Evolutionary conservation across 257 asterid species (phyloP), one percentile per base, ranked within the genome.

Genomic region (Solanum corneliomulleri): DNA sequence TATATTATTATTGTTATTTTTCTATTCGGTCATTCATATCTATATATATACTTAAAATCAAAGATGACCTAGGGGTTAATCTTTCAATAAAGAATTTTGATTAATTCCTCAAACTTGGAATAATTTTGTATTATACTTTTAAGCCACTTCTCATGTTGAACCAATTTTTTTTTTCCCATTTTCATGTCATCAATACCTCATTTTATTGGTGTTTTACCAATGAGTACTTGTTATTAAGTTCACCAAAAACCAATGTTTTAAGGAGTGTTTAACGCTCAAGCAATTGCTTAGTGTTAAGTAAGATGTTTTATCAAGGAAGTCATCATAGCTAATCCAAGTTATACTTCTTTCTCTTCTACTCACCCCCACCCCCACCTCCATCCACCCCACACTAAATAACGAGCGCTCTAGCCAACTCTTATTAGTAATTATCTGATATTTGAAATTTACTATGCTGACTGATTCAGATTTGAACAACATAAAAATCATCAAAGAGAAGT

Each of bases 241-340:
- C 83, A 88, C 89, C 88, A 27, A 72, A 84, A 84, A 27, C 89
- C 86, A 27, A 49, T 87, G 84, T 87, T 91, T 87, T 70, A 83
- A 81, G 91, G 93, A 93, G 90, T 89, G 89, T 89, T 94, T 94
- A 90, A n/a, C 92, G 95, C 90, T 90, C 88, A 93, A 93, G 96
- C 94, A 92, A 94, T 86, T 91, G 83, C 86, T 90, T 86, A 88
- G 89, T 89, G 89, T 75, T 87, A 90, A 89, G 68, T 87, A 87
- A 85, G 88, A 89, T 91, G 75, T 90, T 88, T 74, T 87, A 75
- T 89, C 92, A 92, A 88, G n/a, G 39, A 42, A 77, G 29, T n/a
- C 21, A 88, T 86, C 29, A 62, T 41, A 39, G 7, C 88, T 56
- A 83, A n/a, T 33, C 58, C 85, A 60, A 87, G 45, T 87, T 71